Conservation (phyloP, 2,329 filamentous ascomycete species). For the Emergomyces orientalis region DNA sequence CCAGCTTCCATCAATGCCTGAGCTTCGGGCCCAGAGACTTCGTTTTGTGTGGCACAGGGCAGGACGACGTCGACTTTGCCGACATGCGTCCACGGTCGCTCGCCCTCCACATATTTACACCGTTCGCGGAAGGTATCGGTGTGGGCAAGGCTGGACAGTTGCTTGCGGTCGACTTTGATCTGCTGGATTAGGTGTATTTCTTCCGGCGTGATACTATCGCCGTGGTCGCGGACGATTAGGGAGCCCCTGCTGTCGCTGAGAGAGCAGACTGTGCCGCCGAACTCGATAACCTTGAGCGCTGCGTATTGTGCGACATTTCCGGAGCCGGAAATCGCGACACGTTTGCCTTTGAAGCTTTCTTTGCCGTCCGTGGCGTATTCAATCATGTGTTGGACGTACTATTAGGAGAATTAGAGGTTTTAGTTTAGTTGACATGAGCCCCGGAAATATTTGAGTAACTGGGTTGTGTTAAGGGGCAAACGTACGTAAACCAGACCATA, state of each 20-base stretch:
- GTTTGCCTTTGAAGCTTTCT: constrained; percentile 81
- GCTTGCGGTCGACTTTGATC: constrained; percentile 79
- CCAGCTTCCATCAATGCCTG: constrained; percentile 68
- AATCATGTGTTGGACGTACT: constrained; percentile 93
- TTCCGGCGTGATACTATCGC: constrained; percentile 62
- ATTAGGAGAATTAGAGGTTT: constrained; percentile 7
- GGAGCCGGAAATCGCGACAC: constrained; percentile 89
- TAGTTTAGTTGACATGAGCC: background rate
- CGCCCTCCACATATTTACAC: constrained; percentile 81
- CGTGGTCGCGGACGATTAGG: constrained; percentile 61
- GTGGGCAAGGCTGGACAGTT: constrained; percentile 63
- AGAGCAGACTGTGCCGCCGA: constrained; percentile 84
- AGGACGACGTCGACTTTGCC: constrained; percentile 84
- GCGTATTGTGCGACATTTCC: constrained; percentile 98
- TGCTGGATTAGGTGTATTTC: constrained; percentile 69
- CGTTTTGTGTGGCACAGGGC: constrained; percentile 93
- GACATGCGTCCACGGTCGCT: constrained; percentile 83
- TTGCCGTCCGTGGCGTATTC: constrained; percentile 67
- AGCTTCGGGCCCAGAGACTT: constrained; percentile 87
- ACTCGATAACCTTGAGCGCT: constrained; percentile 90
- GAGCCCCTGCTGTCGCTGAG: constrained; percentile 87
- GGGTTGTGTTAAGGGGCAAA: constrained; percentile 10
- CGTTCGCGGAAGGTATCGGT: constrained; percentile 48
- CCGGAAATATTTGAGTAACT: background rate
- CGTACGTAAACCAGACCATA: constrained; percentile 84